A percentile compares a stretch with the other conserved stretches of the same genome.
These are phyloP conservation scores for Metschnikowia lochheadii DNA, from an alignment of 805 yeast genomes.

Conservation along the genomic window DNA sequence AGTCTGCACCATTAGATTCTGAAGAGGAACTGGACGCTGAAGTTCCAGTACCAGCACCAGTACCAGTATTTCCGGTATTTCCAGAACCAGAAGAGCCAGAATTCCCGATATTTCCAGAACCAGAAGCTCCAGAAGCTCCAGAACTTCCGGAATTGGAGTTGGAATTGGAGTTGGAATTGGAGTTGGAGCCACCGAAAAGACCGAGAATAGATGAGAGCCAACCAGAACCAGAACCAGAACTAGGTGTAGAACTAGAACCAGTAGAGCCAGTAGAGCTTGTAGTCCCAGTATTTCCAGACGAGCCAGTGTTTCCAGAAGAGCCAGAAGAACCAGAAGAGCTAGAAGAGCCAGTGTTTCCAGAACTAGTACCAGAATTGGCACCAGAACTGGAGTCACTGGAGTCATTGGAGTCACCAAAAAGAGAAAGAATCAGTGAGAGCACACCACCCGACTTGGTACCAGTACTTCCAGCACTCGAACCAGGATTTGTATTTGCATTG, in stretches of 20 bases:
- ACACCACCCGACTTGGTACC: slow-evolving; percentile 2
- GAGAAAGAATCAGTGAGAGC: slow-evolving; percentile 5
- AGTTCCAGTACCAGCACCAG: background rate
- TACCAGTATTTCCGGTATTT: too few species aligned
- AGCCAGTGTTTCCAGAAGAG: background rate
- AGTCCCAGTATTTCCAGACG: background rate
- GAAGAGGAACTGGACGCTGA: background rate
- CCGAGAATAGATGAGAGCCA: too few species aligned
- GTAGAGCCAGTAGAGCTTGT: background rate
- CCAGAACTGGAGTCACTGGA: slow-evolving; percentile 1
- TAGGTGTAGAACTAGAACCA: background rate
- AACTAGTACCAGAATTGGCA: background rate
- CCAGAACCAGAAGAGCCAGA: background rate
- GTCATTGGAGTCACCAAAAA: slow-evolving; percentile 4
- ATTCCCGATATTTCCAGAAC: background rate
- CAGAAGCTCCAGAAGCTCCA: too few species aligned
- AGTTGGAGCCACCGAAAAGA: background rate
- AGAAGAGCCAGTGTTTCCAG: too few species aligned
- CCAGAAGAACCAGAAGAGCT: background rate
- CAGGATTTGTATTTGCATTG: background rate
- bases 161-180: background rate
- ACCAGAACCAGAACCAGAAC: background rate
- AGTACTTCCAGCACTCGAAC: background rate
- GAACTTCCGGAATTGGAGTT: background rate
- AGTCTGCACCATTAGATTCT: background rate